Evolutionary conservation across 2,329 filamentous ascomycete species (phyloP).

Genomic region (Venturia effusa): DNA sequence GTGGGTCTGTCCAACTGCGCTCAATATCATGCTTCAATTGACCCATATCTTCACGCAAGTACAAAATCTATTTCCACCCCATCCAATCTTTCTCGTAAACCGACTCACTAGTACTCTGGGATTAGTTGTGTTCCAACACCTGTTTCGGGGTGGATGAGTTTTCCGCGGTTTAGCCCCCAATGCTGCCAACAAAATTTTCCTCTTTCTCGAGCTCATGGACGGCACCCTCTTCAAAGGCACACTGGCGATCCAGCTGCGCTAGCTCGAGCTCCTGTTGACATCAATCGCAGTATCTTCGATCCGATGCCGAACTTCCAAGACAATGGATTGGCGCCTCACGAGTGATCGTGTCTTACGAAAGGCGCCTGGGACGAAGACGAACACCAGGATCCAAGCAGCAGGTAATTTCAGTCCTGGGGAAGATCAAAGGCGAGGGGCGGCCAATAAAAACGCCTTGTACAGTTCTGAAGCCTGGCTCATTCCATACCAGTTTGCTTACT

Average conservation of each 20-base stretch:
- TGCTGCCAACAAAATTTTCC: conserved; percentile 17
- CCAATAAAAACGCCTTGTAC: conserved; percentile 27
- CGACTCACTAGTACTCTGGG: too few species aligned
- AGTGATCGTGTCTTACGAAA: conserved; percentile 19
- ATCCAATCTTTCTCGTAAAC: too few species aligned
- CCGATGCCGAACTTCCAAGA: conserved; percentile 18
- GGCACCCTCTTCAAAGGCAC: conserved; percentile 22
- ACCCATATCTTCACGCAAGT: too few species aligned
- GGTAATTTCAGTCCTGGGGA: conserved; percentile 23
- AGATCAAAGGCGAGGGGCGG: conserved; percentile 31
- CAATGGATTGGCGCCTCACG: conserved; percentile 23
- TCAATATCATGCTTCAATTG: too few species aligned
- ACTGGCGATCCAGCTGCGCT: conserved; percentile 22
- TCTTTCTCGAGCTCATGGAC: conserved; percentile 20
- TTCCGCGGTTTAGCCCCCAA: conserved; percentile 24
- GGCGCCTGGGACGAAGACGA: conserved; percentile 11
- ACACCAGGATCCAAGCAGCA: conserved; percentile 5
- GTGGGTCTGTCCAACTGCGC: too few species aligned
- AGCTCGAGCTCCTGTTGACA: conserved; percentile 20
- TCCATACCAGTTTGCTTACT: too few species aligned
- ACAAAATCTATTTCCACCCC: too few species aligned
- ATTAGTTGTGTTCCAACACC: too few species aligned
- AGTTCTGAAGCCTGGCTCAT: conserved; percentile 39
- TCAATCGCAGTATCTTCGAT: conserved; percentile 20
- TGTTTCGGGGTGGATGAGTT: too few species aligned